Conservation (phyloP, 371 early-diverging fungal species). For the Umbelopsis sp. region DNA sequence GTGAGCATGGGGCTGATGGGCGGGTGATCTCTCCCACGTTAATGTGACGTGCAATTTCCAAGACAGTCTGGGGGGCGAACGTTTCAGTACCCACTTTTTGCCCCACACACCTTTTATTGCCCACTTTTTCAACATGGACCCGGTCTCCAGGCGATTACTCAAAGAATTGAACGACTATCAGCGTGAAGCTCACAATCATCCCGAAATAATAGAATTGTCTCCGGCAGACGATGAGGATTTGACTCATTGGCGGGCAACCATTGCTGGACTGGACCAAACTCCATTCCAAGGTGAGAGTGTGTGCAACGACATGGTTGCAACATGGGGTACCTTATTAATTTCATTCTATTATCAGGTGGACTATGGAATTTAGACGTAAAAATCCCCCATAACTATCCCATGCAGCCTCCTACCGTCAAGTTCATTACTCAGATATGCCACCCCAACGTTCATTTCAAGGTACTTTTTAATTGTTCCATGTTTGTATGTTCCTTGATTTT, state of each 20-base stretch:
- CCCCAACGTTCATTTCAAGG: constrained; percentile 80
- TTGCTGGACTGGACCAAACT: constrained; percentile 82
- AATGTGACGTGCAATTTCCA: constrained; percentile 14
- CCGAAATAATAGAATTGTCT: constrained; percentile 61
- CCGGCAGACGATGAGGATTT: constrained; percentile 81
- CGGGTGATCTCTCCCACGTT: no score
- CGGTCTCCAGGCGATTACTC: constrained; percentile 63
- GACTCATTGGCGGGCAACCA: constrained; percentile 84
- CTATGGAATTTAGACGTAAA: constrained; percentile 60
- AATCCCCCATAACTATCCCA: constrained; percentile 70
- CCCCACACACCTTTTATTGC: constrained; percentile 9
- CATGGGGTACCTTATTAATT: neutral
- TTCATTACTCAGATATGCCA: constrained; percentile 81
- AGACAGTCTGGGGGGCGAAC: constrained; percentile 3
- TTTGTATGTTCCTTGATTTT: neutral
- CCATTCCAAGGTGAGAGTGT: constrained; percentile 75
- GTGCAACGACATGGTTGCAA: neutral
- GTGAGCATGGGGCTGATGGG: constrained; percentile 1
- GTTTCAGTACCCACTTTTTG: neutral
- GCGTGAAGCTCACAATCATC: constrained; percentile 51
- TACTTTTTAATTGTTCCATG: constrained; percentile 27
- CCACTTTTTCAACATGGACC: constrained; percentile 35
- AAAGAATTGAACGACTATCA: constrained; percentile 67
- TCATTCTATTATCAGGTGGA: constrained; percentile 43
- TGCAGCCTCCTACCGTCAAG: constrained; percentile 67